These are phyloP conservation scores for Aristolochia contorta DNA, from an alignment of 164 flowering plant genomes.

Conservation along the genomic window DNA sequence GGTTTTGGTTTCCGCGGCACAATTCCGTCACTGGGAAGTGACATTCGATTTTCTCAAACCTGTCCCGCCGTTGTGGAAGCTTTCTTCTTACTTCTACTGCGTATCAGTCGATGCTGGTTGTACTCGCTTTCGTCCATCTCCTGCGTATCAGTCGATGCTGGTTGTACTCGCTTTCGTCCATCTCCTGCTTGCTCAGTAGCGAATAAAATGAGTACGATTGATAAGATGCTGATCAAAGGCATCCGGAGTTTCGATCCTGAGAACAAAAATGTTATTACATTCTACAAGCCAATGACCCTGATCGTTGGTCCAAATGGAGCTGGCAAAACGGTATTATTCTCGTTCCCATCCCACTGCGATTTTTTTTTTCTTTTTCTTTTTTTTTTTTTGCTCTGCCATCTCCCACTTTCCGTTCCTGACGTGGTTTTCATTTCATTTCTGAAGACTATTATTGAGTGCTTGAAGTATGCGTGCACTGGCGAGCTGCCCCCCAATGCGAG, in stretches of 20 bases:
- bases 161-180: too few species aligned
- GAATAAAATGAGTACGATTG: conserved; percentile 83
- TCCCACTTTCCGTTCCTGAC: not conserved
- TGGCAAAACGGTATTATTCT: conserved; percentile 63
- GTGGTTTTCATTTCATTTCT: not conserved
- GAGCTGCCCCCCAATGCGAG: conserved; percentile 97
- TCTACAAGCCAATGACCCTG: conserved; percentile 88
- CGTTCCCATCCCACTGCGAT: not conserved
- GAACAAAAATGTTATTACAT: conserved; percentile 85
- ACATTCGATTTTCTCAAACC: too few species aligned
- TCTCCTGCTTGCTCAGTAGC: too few species aligned
- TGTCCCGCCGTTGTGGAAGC: too few species aligned
- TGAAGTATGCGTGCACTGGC: conserved; percentile 93
- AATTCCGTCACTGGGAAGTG: too few species aligned
- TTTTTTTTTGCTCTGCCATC: not conserved
- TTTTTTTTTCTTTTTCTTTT: too few species aligned
- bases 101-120: too few species aligned
- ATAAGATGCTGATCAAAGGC: conserved; percentile 95
- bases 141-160: too few species aligned
- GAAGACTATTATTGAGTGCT: conserved; percentile 91
- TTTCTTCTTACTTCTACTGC: too few species aligned
- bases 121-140: too few species aligned
- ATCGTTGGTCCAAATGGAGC: conserved; percentile 97
- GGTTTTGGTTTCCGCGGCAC: too few species aligned
- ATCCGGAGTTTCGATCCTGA: conserved; percentile 98